Percentiles rank a stretch among this genome's conserved stretches.
Evolutionary conservation across 106 monocot species (phyloP).

Genomic region (Triglochin maritima): DNA sequence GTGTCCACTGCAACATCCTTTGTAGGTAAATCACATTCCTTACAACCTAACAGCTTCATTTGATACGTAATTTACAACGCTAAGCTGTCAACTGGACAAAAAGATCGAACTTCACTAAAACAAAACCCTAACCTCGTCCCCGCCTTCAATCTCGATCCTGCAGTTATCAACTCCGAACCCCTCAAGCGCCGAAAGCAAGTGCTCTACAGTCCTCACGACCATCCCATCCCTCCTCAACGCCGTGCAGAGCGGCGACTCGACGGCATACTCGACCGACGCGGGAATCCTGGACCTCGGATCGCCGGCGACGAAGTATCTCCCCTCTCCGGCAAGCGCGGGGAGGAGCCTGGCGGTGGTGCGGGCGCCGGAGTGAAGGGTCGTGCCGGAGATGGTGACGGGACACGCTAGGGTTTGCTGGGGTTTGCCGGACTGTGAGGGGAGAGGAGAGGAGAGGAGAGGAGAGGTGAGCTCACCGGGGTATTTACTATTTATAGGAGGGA

Average conservation of each 20-base stretch:
- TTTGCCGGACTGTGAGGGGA: constrained; percentile 22
- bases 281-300: constrained; percentile 27
- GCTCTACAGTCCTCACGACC: constrained; percentile 77
- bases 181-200: constrained; percentile 82
- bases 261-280: constrained; percentile 41
- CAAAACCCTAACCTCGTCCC: constrained; percentile 54
- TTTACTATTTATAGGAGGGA: not conserved
- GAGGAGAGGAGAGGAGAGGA: not conserved
- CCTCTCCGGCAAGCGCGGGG: constrained; percentile 83
- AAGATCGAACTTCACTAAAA: too few species aligned
- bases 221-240: constrained; percentile 27
- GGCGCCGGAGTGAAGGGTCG: constrained; percentile 69
- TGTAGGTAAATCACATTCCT: too few species aligned
- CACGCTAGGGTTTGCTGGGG: constrained; percentile 65
- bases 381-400: constrained; percentile 29
- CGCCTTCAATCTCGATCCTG: constrained; percentile 64
- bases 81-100: too few species aligned
- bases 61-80: too few species aligned
- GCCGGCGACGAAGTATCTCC: constrained; percentile 51
- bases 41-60: too few species aligned
- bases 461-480: too few species aligned
- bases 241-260: constrained; percentile 55
- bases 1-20: not conserved
- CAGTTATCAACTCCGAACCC: constrained; percentile 68
- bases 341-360: constrained; percentile 32